These are phyloP conservation scores for Lumnitzera racemosa DNA, from an alignment of 345 rosid genomes.

Conservation along the genomic window DNA sequence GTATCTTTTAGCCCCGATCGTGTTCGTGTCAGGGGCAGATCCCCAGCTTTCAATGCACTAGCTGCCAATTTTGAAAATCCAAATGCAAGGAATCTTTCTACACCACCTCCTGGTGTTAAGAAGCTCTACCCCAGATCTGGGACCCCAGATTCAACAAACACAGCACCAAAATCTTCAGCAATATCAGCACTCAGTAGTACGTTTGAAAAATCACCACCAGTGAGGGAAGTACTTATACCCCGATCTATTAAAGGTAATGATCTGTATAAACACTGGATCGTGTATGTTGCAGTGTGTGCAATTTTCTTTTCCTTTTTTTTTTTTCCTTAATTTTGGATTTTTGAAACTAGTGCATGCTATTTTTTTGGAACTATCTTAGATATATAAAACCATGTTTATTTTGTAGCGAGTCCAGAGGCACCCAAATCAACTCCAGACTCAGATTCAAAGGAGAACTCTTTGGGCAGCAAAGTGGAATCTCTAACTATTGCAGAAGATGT, in stretches of 20 bases:
- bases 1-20: slow-evolving; percentile 95
- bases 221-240: slow-evolving; percentile 62
- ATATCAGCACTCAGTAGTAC: slow-evolving; percentile 56
- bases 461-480: slow-evolving; percentile 63
- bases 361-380: no score
- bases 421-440: slow-evolving; percentile 40
- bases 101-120: slow-evolving; percentile 88
- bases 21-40: slow-evolving; percentile 96
- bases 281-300: no score
- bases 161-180: slow-evolving; percentile 57
- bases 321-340: no score
- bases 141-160: slow-evolving; percentile 60
- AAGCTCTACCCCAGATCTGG: slow-evolving; percentile 85
- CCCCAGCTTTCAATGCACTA: slow-evolving; percentile 95
- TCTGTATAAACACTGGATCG: no score
- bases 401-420: slow-evolving; percentile 42
- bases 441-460: slow-evolving; percentile 41
- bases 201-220: slow-evolving; percentile 60
- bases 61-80: slow-evolving; percentile 92
- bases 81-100: slow-evolving; percentile 77
- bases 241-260: slow-evolving; percentile 59
- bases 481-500: slow-evolving; percentile 76
- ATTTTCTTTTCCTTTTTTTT: no score
- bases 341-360: no score
- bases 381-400: no score